Percentiles rank a stretch among this genome's conserved stretches.
Conservation (phyloP, 805 yeast genomes). For the Yamadazyma akitaensis region DNA sequence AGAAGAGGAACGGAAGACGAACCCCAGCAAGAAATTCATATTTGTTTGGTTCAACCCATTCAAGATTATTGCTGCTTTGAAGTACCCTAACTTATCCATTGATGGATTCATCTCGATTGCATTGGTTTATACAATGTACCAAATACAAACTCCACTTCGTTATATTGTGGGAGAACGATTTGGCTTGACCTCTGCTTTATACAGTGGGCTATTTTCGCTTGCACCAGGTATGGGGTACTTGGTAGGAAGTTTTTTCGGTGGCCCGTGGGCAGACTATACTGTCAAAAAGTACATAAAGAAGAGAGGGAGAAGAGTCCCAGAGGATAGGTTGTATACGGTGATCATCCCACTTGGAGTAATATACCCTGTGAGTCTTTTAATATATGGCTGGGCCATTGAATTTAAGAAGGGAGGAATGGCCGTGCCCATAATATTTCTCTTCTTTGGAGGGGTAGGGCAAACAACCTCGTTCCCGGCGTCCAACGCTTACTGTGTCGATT, state of each 20-base stretch:
- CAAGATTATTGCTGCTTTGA: slow-evolving; percentile 40
- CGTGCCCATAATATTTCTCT: slow-evolving; percentile 49
- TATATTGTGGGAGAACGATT: slow-evolving; percentile 56
- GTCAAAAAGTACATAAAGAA: slow-evolving; percentile 42
- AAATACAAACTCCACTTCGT: slow-evolving; percentile 52
- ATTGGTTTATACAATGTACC: slow-evolving; percentile 48
- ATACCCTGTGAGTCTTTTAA: slow-evolving; percentile 42
- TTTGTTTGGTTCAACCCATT: slow-evolving; percentile 46
- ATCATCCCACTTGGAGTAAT: slow-evolving; percentile 39
- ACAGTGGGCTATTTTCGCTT: slow-evolving; percentile 51
- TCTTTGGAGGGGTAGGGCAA: slow-evolving; percentile 48
- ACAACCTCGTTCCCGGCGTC: slow-evolving; percentile 50
- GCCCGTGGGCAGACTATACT: slow-evolving; percentile 47
- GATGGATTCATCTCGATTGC: slow-evolving; percentile 43
- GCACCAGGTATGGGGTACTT: slow-evolving; percentile 58
- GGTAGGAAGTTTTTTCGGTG: slow-evolving; percentile 50
- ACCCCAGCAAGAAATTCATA: slow-evolving; percentile 29
- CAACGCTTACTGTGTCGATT: slow-evolving; percentile 58
- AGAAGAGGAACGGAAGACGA: slow-evolving; percentile 17
- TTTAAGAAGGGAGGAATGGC: slow-evolving; percentile 53
- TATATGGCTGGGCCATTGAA: slow-evolving; percentile 55
- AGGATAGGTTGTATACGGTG: slow-evolving; percentile 47
- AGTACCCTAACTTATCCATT: slow-evolving; percentile 40
- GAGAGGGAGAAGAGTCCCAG: slow-evolving; percentile 47
- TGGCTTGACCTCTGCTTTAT: slow-evolving; percentile 44